Base-by-base conservation (phyloP, 23 red algal species). In the Gracilaria gracilis region DNA sequence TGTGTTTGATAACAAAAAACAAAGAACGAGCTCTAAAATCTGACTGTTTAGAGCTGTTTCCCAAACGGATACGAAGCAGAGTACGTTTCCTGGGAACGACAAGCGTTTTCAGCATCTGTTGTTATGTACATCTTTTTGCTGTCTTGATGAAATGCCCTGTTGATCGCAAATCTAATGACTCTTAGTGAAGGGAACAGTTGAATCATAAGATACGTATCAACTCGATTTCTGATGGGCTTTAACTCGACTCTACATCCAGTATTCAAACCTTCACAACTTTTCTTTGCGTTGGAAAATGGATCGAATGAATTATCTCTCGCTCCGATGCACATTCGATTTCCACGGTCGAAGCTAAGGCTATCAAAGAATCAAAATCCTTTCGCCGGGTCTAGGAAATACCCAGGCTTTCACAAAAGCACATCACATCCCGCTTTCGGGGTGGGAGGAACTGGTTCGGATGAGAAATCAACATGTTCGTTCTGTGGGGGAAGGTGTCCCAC, bases 311-410 rank as follows among this genome's bases (percentile, higher is more conserved):
- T 34, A 5, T 69, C 64, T 14, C 64, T 69, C 17, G 64, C 64
- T 20, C 64, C 64, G 9, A 69, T 69, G 32, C 64, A 69, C 33
- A 69, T 69, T 69, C 64, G 64, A 69, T 69, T 69, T 36, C 64
- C 31, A 37, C 64, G 64, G 13, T 37, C 64, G 27, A 34, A 69
- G 33, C 16, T 69, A 4, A 34, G 19, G 33, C 15, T 69, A 6
- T 69, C 64, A 36, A 69, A 34, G 64, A 2, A 69, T 15, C 31
- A 36, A 36, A 36, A 69, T 13, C 64, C 9, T 34, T 19, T 14
- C 64, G 1, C 37, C 8, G 2, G 64, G 4, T 69, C 50, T 4
- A 77, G 50, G 23, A 34, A 19, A 50, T 77, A 49, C 23, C 20
- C 72, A 5, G 38, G 72, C 9, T 77, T 77, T 50, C 38, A 23